Evolutionary conservation across 164 flowering plant genomes (phyloP).

Genomic region (Vitis rupestris): DNA sequence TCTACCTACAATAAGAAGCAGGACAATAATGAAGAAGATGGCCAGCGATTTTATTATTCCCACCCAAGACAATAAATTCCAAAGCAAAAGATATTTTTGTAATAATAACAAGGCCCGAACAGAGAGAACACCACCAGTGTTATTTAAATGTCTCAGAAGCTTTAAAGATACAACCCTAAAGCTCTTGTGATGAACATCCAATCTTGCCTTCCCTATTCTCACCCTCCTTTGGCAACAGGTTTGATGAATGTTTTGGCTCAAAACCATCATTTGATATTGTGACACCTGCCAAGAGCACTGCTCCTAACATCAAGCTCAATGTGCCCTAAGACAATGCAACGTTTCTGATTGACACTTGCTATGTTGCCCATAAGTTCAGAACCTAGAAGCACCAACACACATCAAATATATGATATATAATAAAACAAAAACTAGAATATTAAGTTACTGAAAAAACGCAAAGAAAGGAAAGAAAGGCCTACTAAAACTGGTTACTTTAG

Average conservation of each 20-base stretch:
- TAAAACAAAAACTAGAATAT: too few species aligned
- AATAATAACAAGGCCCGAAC: too few species aligned
- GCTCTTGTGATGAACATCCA: constrained; percentile 64
- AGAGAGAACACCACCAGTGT: too few species aligned
- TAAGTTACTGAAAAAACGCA: not conserved
- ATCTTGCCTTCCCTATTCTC: constrained; percentile 52
- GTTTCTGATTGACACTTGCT: constrained; percentile 73
- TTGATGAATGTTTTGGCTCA: constrained; percentile 55
- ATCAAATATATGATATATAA: not conserved
- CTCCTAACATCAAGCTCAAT: constrained; percentile 71
- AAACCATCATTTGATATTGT: constrained; percentile 68
- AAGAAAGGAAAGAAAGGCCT: too few species aligned
- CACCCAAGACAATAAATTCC: too few species aligned
- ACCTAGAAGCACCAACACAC: constrained; percentile 34
- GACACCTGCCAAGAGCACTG: constrained; percentile 55
- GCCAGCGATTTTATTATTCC: too few species aligned
- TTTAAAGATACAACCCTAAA: constrained; percentile 19
- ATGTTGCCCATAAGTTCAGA: constrained; percentile 69
- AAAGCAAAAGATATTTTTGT: too few species aligned
- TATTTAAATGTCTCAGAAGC: too few species aligned
- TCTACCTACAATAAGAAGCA: too few species aligned
- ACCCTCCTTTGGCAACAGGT: constrained; percentile 49
- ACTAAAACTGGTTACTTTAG: too few species aligned
- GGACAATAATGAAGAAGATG: too few species aligned
- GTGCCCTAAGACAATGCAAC: constrained; percentile 62